Evolutionary conservation across 805 yeast species (phyloP), one percentile per base, ranked within the genome.

Genomic region (Lipomyces sp.): DNA sequence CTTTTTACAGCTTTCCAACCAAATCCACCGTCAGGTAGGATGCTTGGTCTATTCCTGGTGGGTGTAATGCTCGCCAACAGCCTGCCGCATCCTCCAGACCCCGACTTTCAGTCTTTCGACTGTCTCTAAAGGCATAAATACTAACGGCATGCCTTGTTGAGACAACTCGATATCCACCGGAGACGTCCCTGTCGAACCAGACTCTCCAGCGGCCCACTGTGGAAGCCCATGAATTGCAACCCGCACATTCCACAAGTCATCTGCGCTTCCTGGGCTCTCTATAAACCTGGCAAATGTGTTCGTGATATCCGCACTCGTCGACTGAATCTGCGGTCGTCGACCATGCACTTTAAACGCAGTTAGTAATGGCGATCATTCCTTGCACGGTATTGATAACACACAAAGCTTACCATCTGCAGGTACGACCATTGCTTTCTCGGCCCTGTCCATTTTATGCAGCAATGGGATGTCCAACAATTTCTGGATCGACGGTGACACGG

Each of bases 91-190:
- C 24, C 65, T 34, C 71, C 71, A 68, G 8, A 66, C 59, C 4
- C 70, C 71, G 32, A 68, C 63, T 35, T 66, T 68, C 34, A 68
- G 53, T 37, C 60, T 53, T 51, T 68, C 71, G 8, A 66, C 29
- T 18, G 62, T 56, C 34, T 68, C 67, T 7, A 51, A 53, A 6
- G 70, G 59, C n/a, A 68, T 42, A 37, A 57, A 68, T 30, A 53
- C 53, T 30, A 61, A 60, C 50, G 63, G 60, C 34, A 39, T 30
- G 11, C 64, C 32, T 8, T 30, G 24, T 13, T 30, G 48, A 51
- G 13, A 2, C 54, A 15, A 29, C 29, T 29, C 54, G 29, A 34
- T 7, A 4, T 13, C 24, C 32, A 34, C 30, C 15, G 29, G 34
- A 32, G 54, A 32, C 34, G 8, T 53, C 63, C 15, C 15, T 18